phyloP scores from a whole-genome alignment of 768 basidiomycete species.

The Amanita molliuscula region DNA sequence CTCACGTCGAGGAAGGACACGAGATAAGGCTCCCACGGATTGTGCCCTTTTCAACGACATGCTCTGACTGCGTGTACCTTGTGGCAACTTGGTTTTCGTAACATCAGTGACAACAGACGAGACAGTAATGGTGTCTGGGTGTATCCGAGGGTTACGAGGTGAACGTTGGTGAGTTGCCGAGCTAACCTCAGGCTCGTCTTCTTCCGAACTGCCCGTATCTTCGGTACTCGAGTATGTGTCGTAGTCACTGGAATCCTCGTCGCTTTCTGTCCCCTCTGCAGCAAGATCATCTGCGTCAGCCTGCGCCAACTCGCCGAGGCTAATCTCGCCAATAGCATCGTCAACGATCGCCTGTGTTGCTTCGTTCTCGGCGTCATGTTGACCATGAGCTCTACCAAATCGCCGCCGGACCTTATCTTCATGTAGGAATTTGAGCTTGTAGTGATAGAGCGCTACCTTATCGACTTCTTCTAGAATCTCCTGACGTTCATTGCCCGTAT shows the following conservation, averaged over 20 bases:
- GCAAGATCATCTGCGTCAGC: conserved; percentile 77
- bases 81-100: not conserved
- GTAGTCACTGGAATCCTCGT: conserved; percentile 34
- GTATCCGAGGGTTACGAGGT: conserved; percentile 1
- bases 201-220: conserved; percentile 3
- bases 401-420: conserved; percentile 87
- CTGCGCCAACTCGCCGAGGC: conserved; percentile 68
- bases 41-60: conserved; percentile 36
- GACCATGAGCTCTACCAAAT: conserved; percentile 52
- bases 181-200: conserved; percentile 2
- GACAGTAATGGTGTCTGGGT: conserved; percentile 7
- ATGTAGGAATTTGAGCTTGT: conserved; percentile 85
- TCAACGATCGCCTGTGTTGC: conserved; percentile 74
- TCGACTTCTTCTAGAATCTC: conserved; percentile 82
- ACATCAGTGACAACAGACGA: conserved; percentile 6
- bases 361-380: conserved; percentile 66
- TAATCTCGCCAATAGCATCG: conserved; percentile 71
- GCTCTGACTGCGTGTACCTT: conserved; percentile 21
- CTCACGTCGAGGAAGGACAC: conserved; percentile 20
- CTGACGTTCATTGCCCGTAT: conserved; percentile 65
- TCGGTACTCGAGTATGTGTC: conserved; percentile 18
- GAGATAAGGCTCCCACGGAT: conserved; percentile 28
- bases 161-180: not conserved
- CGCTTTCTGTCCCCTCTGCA: conserved; percentile 47
- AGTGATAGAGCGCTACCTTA: conserved; percentile 84